Percentiles rank a stretch among this genome's conserved stretches.
Evolutionary conservation across 2,329 filamentous ascomycete species (phyloP).

Genomic region (Dothideomycetes sp.): DNA sequence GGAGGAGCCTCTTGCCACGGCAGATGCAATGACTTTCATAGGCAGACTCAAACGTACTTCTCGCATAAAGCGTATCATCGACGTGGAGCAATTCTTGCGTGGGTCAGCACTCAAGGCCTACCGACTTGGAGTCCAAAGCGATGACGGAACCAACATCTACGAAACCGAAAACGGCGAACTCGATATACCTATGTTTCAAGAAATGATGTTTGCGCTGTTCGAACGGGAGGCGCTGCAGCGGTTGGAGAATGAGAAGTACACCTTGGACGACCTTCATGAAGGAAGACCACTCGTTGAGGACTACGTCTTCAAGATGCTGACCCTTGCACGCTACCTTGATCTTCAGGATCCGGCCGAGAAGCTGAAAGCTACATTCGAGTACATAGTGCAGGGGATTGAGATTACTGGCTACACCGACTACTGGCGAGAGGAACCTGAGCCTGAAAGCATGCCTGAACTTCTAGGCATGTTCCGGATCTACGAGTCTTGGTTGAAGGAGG

Average conservation of each 20-base stretch:
- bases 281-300: not conserved
- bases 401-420: too few relatives aligned
- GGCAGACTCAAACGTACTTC: slow-evolving; percentile 2
- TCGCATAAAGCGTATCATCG: slow-evolving; percentile 1
- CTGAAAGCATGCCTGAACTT: too few relatives aligned
- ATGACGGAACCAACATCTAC: slow-evolving; percentile 1
- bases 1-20: not conserved
- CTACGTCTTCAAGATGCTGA: not conserved
- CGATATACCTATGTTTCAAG: not conserved
- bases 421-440: too few relatives aligned
- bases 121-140: not conserved
- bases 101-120: slow-evolving; percentile 4
- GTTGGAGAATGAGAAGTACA: not conserved
- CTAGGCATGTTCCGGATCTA: too few relatives aligned
- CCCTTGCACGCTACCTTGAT: not conserved
- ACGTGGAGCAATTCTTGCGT: slow-evolving; percentile 1
- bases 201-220: not conserved
- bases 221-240: not conserved
- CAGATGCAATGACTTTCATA: not conserved
- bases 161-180: not conserved
- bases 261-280: not conserved
- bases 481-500: too few relatives aligned
- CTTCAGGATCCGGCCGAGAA: not conserved
- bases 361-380: not conserved
- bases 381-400: not conserved